Conservation (phyloP, 345 rosid species). For the Boechera retrofracta region DNA sequence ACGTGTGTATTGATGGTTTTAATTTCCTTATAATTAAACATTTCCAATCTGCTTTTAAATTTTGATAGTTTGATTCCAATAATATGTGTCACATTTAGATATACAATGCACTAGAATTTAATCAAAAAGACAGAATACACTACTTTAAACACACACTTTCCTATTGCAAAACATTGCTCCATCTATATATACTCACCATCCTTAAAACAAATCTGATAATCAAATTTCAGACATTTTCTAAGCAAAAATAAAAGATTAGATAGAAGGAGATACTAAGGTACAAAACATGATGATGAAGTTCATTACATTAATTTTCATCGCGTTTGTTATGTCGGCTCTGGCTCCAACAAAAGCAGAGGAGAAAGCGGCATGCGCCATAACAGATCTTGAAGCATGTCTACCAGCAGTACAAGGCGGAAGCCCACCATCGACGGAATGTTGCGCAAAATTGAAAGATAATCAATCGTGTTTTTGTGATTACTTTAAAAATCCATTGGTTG, state of each 20-base stretch:
- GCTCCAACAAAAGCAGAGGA: neutral
- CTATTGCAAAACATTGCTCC: slow-evolving; percentile 3
- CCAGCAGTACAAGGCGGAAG: slow-evolving; percentile 36
- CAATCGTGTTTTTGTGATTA: slow-evolving; percentile 61
- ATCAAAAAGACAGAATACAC: neutral
- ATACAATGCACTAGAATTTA: neutral
- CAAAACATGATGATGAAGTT: slow-evolving; percentile 23
- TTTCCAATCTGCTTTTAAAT: neutral
- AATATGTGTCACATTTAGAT: neutral
- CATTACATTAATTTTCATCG: neutral
- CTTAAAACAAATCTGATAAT: slow-evolving; percentile 10
- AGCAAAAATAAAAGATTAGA: neutral
- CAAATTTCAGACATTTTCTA: neutral
- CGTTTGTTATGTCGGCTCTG: slow-evolving; percentile 6
- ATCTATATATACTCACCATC: neutral
- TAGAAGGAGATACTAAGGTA: neutral
- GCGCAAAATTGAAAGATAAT: slow-evolving; percentile 57
- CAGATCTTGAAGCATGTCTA: slow-evolving; percentile 20
- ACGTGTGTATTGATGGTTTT: neutral
- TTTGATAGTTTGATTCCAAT: neutral
- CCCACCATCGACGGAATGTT: slow-evolving; percentile 51
- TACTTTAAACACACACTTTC: neutral
- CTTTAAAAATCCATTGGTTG: slow-evolving; percentile 24
- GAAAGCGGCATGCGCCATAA: neutral
- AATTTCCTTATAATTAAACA: neutral